A percentile compares a stretch with the other conserved stretches of the same genome.
Evolutionary conservation across 1,284 basidiomycete genomes (phyloP).

Genomic region (Boletellus sp.): DNA sequence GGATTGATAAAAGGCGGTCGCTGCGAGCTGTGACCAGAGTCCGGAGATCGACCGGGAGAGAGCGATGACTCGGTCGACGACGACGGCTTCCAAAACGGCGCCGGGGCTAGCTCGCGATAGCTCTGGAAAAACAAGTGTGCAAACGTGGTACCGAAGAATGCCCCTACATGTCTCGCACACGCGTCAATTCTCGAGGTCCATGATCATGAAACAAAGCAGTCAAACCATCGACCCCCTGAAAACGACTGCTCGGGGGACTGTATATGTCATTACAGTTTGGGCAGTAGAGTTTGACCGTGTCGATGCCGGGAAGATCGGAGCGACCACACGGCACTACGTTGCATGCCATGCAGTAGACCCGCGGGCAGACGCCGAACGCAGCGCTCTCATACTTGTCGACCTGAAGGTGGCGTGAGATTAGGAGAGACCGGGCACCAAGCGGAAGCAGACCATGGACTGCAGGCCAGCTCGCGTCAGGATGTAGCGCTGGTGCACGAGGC

Average conservation of each 20-base stretch:
- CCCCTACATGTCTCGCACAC: conserved; percentile 54
- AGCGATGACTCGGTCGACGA: conserved; percentile 47
- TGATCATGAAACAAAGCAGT: conserved; percentile 11
- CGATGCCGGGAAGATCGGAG: conserved; percentile 94
- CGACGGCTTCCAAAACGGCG: conserved; percentile 77
- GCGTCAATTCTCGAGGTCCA: conserved; percentile 12
- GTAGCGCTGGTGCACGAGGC: conserved; percentile 95
- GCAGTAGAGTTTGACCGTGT: conserved; percentile 98
- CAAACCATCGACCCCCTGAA: conserved; percentile 93
- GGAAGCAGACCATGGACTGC: conserved; percentile 81
- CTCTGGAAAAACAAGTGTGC: conserved; percentile 97
- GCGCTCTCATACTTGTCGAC: conserved; percentile 94
- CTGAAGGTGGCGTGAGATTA: conserved; percentile 43
- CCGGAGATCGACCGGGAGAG: conserved; percentile 46
- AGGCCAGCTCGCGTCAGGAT: conserved; percentile 93
- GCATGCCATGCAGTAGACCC: conserved; percentile 89
- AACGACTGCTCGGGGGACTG: conserved; percentile 91
- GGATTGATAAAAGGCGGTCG: conserved; percentile 69
- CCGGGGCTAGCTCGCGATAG: conserved; percentile 86
- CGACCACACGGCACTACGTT: conserved; percentile 95
- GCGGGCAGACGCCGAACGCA: conserved; percentile 92
- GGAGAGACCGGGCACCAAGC: conserved; percentile 11
- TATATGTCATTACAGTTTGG: conserved; percentile 99
- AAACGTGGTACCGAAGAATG: conserved; percentile 99
- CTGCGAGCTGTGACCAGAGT: conserved; percentile 48